phyloP scores from a whole-genome alignment of 208 protist genomes.

The Crithidia bombi region DNA sequence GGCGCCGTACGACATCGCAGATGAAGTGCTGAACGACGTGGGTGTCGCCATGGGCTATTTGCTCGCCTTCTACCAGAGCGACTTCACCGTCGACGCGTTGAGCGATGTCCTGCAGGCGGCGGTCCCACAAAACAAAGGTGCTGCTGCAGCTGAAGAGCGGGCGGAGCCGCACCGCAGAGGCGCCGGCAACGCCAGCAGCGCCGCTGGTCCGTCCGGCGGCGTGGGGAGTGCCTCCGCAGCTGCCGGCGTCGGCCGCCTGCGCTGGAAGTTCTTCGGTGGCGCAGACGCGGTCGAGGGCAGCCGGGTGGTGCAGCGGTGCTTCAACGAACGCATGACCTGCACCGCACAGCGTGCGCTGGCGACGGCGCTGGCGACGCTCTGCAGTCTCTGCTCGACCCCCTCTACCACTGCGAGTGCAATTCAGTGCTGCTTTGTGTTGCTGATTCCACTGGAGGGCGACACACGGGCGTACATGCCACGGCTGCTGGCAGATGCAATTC shows the following conservation, averaged over 20 bases:
- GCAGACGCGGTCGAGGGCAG: conserved; percentile 40
- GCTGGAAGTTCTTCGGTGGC: conserved; percentile 60
- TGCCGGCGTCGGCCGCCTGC: conserved; percentile 5
- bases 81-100: conserved; percentile 31
- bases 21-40: conserved; percentile 39
- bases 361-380: conserved; percentile 55
- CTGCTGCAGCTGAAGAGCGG: conserved; percentile 21
- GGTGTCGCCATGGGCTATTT: conserved; percentile 51
- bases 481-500: conserved; percentile 58
- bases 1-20: conserved; percentile 22
- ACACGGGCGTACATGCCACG: conserved; percentile 58
- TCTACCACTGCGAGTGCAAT: conserved; percentile 49
- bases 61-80: conserved; percentile 47
- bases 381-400: conserved; percentile 38
- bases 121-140: conserved; percentile 12
- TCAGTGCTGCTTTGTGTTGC: conserved; percentile 62
- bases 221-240: background rate
- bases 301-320: conserved; percentile 49
- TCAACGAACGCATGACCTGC: conserved; percentile 54
- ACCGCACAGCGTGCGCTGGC: conserved; percentile 43
- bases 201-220: background rate
- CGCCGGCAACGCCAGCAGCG: background rate
- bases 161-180: conserved; percentile 16
- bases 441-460: conserved; percentile 50
- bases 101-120: conserved; percentile 24